Conservation (phyloP, 768 basidiomycete species). For the Fibroporia radiculosa region DNA sequence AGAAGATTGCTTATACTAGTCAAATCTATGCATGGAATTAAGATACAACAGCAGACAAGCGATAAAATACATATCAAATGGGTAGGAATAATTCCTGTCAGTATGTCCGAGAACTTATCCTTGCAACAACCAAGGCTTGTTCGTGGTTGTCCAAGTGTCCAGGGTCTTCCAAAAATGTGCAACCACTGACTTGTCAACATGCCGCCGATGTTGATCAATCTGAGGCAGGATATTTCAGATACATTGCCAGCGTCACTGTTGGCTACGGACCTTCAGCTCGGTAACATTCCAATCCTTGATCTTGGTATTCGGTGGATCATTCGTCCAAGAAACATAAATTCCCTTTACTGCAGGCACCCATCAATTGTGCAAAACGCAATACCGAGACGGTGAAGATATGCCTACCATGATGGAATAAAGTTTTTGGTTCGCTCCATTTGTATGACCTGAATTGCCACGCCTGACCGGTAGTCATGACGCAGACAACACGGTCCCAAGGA, state of each 20-base stretch:
- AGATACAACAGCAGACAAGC: slow-evolving; percentile 3
- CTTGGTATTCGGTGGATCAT: slow-evolving; percentile 81
- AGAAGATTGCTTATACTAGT: too few species aligned
- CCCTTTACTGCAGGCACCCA: slow-evolving; percentile 82
- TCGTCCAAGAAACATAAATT: slow-evolving; percentile 90
- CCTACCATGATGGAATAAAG: slow-evolving; percentile 89
- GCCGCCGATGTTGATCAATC: slow-evolving; percentile 87
- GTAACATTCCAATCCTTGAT: slow-evolving; percentile 98
- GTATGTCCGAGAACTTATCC: slow-evolving; percentile 18
- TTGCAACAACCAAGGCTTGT: slow-evolving; percentile 72
- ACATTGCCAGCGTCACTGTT: background rate
- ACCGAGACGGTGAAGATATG: too few species aligned
- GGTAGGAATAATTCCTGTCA: background rate
- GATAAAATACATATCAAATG: background rate
- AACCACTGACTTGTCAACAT: slow-evolving; percentile 90
- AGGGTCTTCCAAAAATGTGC: slow-evolving; percentile 94
- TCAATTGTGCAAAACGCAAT: too few species aligned
- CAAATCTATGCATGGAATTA: too few species aligned
- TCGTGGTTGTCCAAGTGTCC: slow-evolving; percentile 74
- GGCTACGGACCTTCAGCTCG: slow-evolving; percentile 67
- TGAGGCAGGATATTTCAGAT: slow-evolving; percentile 28
- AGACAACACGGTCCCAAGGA: slow-evolving; percentile 95
- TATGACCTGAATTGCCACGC: slow-evolving; percentile 97
- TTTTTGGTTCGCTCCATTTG: slow-evolving; percentile 91
- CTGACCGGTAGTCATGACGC: slow-evolving; percentile 97